Conservation (phyloP, 228 moss, liverwort and hornwort species). For the Sphagnum magellanicum region DNA sequence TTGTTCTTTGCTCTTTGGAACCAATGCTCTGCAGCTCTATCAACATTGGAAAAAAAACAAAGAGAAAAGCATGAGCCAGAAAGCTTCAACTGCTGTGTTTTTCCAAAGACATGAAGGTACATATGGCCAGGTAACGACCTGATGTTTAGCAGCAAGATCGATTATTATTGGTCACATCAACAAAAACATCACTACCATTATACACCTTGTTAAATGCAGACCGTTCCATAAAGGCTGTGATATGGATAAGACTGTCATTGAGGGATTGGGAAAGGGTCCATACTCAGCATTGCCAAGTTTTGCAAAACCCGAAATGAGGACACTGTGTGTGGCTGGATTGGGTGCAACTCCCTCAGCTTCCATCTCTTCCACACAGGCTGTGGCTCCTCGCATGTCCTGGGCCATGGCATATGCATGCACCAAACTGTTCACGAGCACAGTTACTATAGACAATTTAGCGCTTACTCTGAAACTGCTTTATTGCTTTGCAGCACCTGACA, state of each 20-base stretch:
- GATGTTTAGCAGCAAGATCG: no score
- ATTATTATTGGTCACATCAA: no score
- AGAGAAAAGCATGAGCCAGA: neutral
- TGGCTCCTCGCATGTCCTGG: constrained; percentile 66
- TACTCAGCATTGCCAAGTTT: constrained; percentile 61
- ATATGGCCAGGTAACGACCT: no score
- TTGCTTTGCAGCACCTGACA: neutral
- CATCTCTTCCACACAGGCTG: constrained; percentile 70
- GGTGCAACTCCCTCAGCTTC: constrained; percentile 55
- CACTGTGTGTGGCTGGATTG: constrained; percentile 73
- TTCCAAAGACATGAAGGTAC: neutral
- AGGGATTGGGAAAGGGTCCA: constrained; percentile 8
- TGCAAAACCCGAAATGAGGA: constrained; percentile 67
- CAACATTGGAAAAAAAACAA: constrained; percentile 21
- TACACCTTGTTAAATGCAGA: no score
- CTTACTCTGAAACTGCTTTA: neutral
- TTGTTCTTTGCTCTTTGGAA: constrained; percentile 54
- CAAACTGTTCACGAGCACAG: constrained; percentile 32
- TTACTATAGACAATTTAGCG: neutral
- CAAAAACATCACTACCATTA: no score
- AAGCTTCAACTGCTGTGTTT: neutral
- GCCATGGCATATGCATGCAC: constrained; percentile 69
- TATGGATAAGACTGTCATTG: neutral
- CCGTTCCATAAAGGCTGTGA: neutral
- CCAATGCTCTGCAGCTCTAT: constrained; percentile 79